Base-by-base conservation (phyloP, 148 eudicot genomes). In the Camellia lanceoleosa region DNA sequence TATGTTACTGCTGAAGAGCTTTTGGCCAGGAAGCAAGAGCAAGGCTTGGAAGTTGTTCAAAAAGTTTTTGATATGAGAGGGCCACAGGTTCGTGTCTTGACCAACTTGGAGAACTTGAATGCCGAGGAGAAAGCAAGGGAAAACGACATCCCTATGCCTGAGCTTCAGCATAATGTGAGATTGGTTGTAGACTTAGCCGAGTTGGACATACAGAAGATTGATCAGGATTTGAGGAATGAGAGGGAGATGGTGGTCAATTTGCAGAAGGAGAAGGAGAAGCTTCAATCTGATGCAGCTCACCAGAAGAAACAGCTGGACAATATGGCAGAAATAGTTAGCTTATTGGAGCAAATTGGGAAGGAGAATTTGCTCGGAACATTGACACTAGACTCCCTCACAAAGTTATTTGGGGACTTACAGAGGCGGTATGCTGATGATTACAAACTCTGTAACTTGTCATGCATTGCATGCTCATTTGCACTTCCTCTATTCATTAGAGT, bases 1-100 rank as follows among this genome's bases (percentile, higher is more conserved):
- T 84, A 87, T 81, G 86, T 91, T 38, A 95, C 98, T 8, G 94
- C 95, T 2, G 94, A 89, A 7, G 97, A 95, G 86, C 84, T 95
- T 81, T 51, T 95, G 87, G 92, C 89, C 23, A 86, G 83, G 90
- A 88, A 95, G 84, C 90, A 90, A 76, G 98, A 93, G 82, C 86
- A 87, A 77, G 90, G 90, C 13, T 71, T 87, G 2, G 93, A 92
- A 46, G 86, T 90, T 72, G 86, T 91, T 44, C 94, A 90, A 76
- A 93, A 91, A 80, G 91, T 95, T 64, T 86, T 93, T 44, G 98
- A 95, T 82, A 91, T 95, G 97, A 89, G 97, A 82, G 98, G 98
- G 16, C 97, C 98, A 5, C 97, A 92, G 75, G 93, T 92, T 86
- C 90, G 93, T 9, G 92, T 95, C 56, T 69, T 95, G 80, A 89